Evolutionary conservation across 2,329 filamentous ascomycete genomes (phyloP), one percentile per base, ranked within the genome.

Genomic region (Xylogone sp.): DNA sequence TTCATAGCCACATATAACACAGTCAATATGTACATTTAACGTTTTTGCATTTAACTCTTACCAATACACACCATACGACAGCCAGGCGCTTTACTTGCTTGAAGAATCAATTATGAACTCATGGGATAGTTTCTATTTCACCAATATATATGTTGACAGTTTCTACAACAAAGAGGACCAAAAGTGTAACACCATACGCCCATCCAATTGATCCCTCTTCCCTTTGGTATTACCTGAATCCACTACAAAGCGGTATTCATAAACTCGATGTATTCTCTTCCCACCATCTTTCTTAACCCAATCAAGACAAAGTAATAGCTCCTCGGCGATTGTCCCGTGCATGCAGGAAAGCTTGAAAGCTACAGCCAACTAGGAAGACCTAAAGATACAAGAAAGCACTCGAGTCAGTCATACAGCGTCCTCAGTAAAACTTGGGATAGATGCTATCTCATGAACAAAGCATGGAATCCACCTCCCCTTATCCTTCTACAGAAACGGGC

Each of bases 351-450:
- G 91, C 93, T 70, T 97, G 93, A 60, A 92, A 82, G 52, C 87
- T 88, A 72, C 93, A 97, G 74, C 96, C 97, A 47, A 95, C 78
- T 51, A 97, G 81, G 77, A 97, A 97, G 18, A 79, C 84, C 92
- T 95, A 59, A 19, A 31, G 34, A 6, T 27, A 5, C 6, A 27
- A 27, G 24, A 27, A 27, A 27, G 29, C 19, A 20, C 2, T 22
- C 21, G 20, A 29, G 13, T 39, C 45, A 45, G 43, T n/a, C n/a
- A n/a, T n/a, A n/a, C n/a, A n/a, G n/a, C n/a, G n/a, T n/a, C n/a
- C n/a, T n/a, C n/a, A n/a, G n/a, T n/a, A n/a, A n/a, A n/a, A n/a
- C n/a, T n/a, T n/a, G n/a, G 8, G 31, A n/a, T n/a, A n/a, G n/a
- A n/a, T n/a, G n/a, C n/a, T n/a, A n/a, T n/a, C n/a, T n/a, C n/a